Conservation (phyloP, 23 red algal genomes). For the Gracilaria vermiculophylla region DNA sequence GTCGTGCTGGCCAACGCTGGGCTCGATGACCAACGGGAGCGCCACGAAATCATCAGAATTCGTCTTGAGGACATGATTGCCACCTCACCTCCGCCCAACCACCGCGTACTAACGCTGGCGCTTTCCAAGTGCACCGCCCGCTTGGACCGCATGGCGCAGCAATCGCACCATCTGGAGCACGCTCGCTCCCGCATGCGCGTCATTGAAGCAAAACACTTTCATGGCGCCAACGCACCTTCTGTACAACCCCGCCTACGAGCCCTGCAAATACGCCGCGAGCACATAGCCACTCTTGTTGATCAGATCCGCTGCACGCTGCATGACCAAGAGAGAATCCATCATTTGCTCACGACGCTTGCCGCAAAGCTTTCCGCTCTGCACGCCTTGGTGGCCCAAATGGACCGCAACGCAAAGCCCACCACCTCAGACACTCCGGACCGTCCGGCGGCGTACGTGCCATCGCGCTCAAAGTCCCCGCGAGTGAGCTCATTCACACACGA, state of each 20-base stretch:
- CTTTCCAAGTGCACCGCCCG: slow-evolving; percentile 36
- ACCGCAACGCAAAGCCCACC: neutral
- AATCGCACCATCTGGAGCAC: neutral
- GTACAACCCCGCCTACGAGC: slow-evolving; percentile 12
- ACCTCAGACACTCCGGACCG: neutral
- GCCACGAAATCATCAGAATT: slow-evolving; percentile 48
- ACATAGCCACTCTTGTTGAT: slow-evolving; percentile 9
- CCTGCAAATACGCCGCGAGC: slow-evolving; percentile 42
- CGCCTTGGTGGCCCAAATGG: neutral
- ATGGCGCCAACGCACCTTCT: neutral
- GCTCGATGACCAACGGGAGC: slow-evolving; percentile 4
- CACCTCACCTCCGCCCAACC: neutral
- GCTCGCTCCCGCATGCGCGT: slow-evolving; percentile 44
- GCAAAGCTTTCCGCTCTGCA: neutral
- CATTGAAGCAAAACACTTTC: slow-evolving; percentile 54
- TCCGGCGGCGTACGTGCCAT: neutral
- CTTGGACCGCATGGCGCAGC: neutral
- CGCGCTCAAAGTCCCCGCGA: neutral
- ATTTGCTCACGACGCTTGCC: slow-evolving; percentile 33
- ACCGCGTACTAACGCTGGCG: slow-evolving; percentile 24
- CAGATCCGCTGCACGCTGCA: slow-evolving; percentile 32
- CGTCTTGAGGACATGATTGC: slow-evolving; percentile 47
- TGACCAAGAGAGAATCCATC: slow-evolving; percentile 46
- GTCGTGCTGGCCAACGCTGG: neutral
- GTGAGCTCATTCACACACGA: neutral